Conservation (phyloP, 1,284 basidiomycete genomes). For the Puccinia horiana region DNA sequence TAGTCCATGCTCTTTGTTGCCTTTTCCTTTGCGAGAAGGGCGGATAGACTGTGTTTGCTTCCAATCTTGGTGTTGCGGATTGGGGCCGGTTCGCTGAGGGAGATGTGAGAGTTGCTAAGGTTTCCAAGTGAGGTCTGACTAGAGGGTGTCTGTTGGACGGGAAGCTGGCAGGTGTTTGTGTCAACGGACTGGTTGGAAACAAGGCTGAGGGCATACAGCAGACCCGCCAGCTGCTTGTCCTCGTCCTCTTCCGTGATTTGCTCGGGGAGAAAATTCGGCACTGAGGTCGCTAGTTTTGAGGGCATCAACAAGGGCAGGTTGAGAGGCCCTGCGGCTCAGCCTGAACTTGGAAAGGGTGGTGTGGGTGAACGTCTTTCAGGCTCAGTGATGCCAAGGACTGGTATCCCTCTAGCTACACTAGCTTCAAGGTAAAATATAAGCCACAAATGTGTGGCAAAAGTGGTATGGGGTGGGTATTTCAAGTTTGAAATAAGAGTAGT, state of each 20-base stretch:
- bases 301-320: slow-evolving; percentile 21
- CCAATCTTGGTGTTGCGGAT: not conserved
- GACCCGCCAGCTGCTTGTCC: not conserved
- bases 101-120: not conserved
- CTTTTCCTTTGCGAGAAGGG: slow-evolving; percentile 12
- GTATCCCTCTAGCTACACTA: no score
- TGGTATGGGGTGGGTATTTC: no score
- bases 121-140: not conserved
- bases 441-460: no score
- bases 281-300: slow-evolving; percentile 5
- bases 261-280: not conserved
- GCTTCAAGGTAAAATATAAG: no score
- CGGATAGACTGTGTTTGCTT: slow-evolving; percentile 16
- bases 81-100: not conserved
- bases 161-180: not conserved
- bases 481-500: no score
- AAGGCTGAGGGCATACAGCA: not conserved
- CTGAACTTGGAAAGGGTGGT: not conserved
- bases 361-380: no score
- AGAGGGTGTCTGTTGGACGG: not conserved
- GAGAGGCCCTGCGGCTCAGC: not conserved
- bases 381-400: no score
- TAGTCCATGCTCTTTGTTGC: slow-evolving; percentile 25
- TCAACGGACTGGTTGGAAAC: not conserved
- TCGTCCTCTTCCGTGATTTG: slow-evolving; percentile 2